phyloP scores from a whole-genome alignment of 441 rosid species.

The Rhodomyrtus psidioides region DNA sequence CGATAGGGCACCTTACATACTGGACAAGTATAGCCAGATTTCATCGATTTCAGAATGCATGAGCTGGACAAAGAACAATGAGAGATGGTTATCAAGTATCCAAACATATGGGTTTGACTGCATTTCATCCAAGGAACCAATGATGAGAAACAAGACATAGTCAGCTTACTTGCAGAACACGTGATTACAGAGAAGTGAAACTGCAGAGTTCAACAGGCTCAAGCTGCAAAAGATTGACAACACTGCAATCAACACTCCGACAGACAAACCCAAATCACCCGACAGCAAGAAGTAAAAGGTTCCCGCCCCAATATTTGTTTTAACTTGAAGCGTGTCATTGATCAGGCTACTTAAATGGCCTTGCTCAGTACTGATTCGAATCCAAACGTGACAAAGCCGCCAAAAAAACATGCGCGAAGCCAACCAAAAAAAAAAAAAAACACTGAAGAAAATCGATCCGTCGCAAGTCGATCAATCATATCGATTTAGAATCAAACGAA shows the following conservation, averaged over 20 bases:
- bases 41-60: conserved; percentile 77
- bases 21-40: conserved; percentile 58
- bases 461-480: background rate
- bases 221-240: conserved; percentile 36
- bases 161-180: conserved; percentile 81
- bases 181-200: conserved; percentile 77
- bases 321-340: background rate
- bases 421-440: background rate
- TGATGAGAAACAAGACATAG: background rate
- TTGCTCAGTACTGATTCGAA: accelerated
- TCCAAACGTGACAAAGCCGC: background rate
- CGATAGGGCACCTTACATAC: conserved; percentile 74
- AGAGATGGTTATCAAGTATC: background rate
- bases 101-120: background rate
- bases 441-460: background rate
- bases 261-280: background rate
- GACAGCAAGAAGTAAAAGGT: background rate
- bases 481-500: background rate
- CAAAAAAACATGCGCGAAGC: background rate
- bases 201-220: conserved; percentile 60
- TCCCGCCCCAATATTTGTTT: background rate
- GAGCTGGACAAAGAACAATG: conserved; percentile 23
- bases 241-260: background rate
- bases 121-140: background rate
- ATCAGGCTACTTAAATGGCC: background rate